Percentiles rank a stretch among this genome's conserved stretches.
Conservation (phyloP, 331 rosid genomes). For the Phaseolus coccineus region DNA sequence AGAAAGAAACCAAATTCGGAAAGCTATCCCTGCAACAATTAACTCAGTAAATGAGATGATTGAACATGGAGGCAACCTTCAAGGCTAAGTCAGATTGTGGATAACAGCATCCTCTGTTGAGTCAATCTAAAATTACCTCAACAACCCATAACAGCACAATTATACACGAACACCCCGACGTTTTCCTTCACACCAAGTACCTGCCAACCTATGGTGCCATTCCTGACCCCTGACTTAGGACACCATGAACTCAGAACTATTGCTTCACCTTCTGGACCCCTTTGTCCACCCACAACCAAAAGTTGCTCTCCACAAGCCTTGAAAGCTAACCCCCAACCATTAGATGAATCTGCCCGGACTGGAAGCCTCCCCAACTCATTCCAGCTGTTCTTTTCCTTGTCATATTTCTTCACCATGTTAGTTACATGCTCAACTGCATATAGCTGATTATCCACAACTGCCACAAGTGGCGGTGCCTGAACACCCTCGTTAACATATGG, state of each 20-base stretch:
- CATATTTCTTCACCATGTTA: slow-evolving; percentile 91
- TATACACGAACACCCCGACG: slow-evolving; percentile 91
- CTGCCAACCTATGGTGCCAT: slow-evolving; percentile 90
- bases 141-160: slow-evolving; percentile 98
- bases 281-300: slow-evolving; percentile 95
- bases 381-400: slow-evolving; percentile 83
- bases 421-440: slow-evolving; percentile 85
- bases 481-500: slow-evolving; percentile 82
- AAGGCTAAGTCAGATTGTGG: slow-evolving; percentile 66
- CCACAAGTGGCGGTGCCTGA: slow-evolving; percentile 98
- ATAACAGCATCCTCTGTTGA: slow-evolving; percentile 57
- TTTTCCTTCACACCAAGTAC: slow-evolving; percentile 85
- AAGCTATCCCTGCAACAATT: slow-evolving; percentile 60
- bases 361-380: slow-evolving; percentile 92
- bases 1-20: slow-evolving; percentile 57
- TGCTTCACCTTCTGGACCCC: slow-evolving; percentile 95
- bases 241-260: slow-evolving; percentile 83
- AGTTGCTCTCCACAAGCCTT: slow-evolving; percentile 94
- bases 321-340: slow-evolving; percentile 99
- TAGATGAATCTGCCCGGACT: slow-evolving; percentile 85
- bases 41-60: slow-evolving; percentile 58
- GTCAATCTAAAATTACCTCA: slow-evolving; percentile 69
- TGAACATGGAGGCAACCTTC: slow-evolving; percentile 60
- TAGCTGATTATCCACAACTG: slow-evolving; percentile 88
- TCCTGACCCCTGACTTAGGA: slow-evolving; percentile 72